A percentile compares a stretch with the other conserved stretches of the same genome.
Conservation (phyloP, 2,329 filamentous ascomycete species). For the Ambrosiella xylebori region DNA sequence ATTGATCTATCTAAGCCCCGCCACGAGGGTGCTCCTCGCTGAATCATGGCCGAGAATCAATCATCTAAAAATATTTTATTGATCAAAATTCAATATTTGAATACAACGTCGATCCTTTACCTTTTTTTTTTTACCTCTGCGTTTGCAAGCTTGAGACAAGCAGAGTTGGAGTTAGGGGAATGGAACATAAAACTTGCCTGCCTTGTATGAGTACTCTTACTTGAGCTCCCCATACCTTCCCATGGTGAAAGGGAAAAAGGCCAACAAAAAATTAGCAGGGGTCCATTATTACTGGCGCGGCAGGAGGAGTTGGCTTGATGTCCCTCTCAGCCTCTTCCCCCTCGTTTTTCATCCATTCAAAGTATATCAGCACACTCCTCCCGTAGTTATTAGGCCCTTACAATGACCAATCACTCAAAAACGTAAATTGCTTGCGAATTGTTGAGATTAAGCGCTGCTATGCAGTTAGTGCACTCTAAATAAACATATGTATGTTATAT, state of each 20-base stretch:
- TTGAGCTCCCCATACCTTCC: not conserved
- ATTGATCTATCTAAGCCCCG: not conserved
- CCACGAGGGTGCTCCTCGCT: not conserved
- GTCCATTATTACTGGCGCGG: not conserved
- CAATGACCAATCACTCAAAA: too few relatives aligned
- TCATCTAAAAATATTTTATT: not conserved
- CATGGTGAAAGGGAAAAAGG: not conserved
- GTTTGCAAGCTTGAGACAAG: not conserved
- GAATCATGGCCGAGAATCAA: not conserved
- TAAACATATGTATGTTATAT: not conserved
- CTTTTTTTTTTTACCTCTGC: not conserved
- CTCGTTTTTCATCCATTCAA: not conserved
- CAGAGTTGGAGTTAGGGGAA: not conserved
- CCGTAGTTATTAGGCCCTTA: not conserved
- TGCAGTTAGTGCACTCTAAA: not conserved
- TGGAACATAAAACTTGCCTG: not conserved
- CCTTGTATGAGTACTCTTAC: not conserved
- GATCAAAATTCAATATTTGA: not conserved
- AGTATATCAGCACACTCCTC: not conserved
- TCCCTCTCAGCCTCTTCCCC: not conserved
- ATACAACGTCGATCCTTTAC: not conserved
- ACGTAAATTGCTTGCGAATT: too few relatives aligned
- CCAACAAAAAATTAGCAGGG: not conserved
- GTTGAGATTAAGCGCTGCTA: too few relatives aligned
- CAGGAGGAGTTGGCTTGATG: not conserved